A percentile compares a stretch with the other conserved stretches of the same genome.
Conservation (phyloP, 306 rosid species). For the Biancaea sappan region DNA sequence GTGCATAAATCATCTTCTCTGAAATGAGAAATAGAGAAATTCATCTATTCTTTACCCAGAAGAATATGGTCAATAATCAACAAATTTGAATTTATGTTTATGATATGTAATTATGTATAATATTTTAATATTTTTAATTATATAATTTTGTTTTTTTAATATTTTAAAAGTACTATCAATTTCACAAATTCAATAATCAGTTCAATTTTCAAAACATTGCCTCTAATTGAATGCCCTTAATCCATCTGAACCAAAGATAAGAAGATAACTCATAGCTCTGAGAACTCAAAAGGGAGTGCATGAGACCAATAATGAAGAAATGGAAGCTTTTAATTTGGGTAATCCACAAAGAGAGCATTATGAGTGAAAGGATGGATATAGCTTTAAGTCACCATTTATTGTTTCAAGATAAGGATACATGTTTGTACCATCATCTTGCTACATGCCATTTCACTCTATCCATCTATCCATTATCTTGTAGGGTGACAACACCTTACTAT, state of each 20-base stretch:
- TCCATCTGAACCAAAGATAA: constrained; percentile 7
- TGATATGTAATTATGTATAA: too few relatives aligned
- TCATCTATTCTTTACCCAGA: too few relatives aligned
- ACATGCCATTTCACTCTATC: not conserved
- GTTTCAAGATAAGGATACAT: not conserved
- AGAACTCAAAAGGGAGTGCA: not conserved
- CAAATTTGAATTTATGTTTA: too few relatives aligned
- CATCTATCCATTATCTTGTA: not conserved
- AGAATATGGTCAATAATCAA: too few relatives aligned
- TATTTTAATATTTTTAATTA: too few relatives aligned
- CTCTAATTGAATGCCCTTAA: not conserved
- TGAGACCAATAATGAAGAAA: constrained; percentile 1
- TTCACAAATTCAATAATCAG: too few relatives aligned
- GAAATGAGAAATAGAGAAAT: too few relatives aligned
- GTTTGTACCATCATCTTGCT: not conserved
- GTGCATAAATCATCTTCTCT: too few relatives aligned
- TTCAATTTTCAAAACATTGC: too few relatives aligned
- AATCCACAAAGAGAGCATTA: constrained; percentile 14
- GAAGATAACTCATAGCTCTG: not conserved
- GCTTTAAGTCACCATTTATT: not conserved
- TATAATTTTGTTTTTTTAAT: too few relatives aligned
- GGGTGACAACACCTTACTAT: too few relatives aligned
- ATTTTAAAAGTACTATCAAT: too few relatives aligned
- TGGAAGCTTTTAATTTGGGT: not conserved
- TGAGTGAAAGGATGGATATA: not conserved